These are phyloP conservation scores for Vanrija pseudolonga DNA, from an alignment of 1,284 basidiomycete species.

Conservation along the genomic window DNA sequence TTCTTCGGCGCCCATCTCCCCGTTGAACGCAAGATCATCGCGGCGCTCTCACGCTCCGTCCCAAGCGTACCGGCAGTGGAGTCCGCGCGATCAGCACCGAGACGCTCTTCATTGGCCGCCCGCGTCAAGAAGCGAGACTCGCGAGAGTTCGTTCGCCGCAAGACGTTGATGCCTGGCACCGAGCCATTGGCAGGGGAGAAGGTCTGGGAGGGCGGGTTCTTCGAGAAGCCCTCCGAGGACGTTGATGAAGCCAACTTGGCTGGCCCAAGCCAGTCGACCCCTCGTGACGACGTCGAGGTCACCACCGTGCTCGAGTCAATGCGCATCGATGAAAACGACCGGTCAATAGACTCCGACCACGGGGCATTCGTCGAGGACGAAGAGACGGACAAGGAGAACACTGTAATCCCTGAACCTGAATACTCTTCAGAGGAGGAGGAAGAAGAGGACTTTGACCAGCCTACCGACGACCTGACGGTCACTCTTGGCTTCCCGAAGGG, in stretches of 20 bases:
- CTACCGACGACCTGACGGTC: slow-evolving; percentile 1
- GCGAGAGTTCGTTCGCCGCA: slow-evolving; percentile 31
- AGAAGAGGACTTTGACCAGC: not conserved
- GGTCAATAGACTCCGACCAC: not conserved
- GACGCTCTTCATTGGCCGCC: slow-evolving; percentile 4
- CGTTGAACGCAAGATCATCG: slow-evolving; percentile 24
- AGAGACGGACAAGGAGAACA: slow-evolving; percentile 44
- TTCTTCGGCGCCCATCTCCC: slow-evolving; percentile 33
- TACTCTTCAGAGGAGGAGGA: slow-evolving; percentile 2
- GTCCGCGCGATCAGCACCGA: too few relatives aligned
- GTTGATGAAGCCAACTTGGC: not conserved
- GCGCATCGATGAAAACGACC: slow-evolving; percentile 5
- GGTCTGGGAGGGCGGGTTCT: slow-evolving; percentile 20
- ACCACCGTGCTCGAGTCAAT: slow-evolving; percentile 15
- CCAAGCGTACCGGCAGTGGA: not conserved
- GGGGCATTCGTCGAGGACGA: slow-evolving; percentile 4
- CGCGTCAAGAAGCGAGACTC: slow-evolving; percentile 31
- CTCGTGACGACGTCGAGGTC: slow-evolving; percentile 11
- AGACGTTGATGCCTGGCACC: slow-evolving; percentile 23
- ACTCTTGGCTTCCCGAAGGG: slow-evolving; percentile 10
- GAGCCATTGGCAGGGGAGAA: slow-evolving; percentile 1
- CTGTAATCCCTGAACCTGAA: slow-evolving; percentile 11
- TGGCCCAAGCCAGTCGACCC: slow-evolving; percentile 1
- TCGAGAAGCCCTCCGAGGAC: slow-evolving; percentile 6
- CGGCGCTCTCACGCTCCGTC: slow-evolving; percentile 20